Evolutionary conservation across 345 rosid genomes (phyloP).

Genomic region (Eutrema yunnanense): DNA sequence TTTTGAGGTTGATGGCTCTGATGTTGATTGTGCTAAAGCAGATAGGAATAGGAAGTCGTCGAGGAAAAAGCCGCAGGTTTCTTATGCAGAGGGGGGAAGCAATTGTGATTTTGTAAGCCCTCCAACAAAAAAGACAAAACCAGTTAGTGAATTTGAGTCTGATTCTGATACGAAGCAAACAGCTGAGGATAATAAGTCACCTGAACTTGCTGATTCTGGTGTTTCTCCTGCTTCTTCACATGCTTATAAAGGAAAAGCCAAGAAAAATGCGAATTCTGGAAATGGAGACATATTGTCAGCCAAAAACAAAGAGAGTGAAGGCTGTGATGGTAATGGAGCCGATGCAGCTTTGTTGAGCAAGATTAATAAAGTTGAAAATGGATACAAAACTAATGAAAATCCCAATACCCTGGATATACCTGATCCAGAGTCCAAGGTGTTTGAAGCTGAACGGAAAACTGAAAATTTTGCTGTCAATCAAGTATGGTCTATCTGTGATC

Average conservation of each 20-base stretch:
- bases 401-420: conserved; percentile 28
- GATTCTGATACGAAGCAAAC: conserved; percentile 9
- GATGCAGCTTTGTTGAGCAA: conserved; percentile 20
- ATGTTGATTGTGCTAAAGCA: conserved; percentile 24
- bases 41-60: conserved; percentile 37
- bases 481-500: conserved; percentile 79
- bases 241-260: conserved; percentile 18
- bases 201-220: conserved; percentile 25
- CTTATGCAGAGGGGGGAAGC: conserved; percentile 22
- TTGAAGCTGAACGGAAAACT: conserved; percentile 39
- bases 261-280: conserved; percentile 12
- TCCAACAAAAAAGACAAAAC: conserved; percentile 37
- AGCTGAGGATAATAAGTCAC: conserved; percentile 2
- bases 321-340: conserved; percentile 24
- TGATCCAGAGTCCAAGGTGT: conserved; percentile 59
- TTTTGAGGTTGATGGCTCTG: conserved; percentile 30
- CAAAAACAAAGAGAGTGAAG: conserved; percentile 25
- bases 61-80: conserved; percentile 43
- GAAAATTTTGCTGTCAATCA: conserved; percentile 51
- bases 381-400: conserved; percentile 17
- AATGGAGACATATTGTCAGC: conserved; percentile 21
- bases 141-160: conserved; percentile 7
- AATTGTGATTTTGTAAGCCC: conserved; percentile 35
- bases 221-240: conserved; percentile 25
- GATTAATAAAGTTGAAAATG: conserved; percentile 16